A percentile compares a stretch with the other conserved stretches of the same genome.
Conservation (phyloP, 345 rosid species). For the Sonneratia alba region DNA sequence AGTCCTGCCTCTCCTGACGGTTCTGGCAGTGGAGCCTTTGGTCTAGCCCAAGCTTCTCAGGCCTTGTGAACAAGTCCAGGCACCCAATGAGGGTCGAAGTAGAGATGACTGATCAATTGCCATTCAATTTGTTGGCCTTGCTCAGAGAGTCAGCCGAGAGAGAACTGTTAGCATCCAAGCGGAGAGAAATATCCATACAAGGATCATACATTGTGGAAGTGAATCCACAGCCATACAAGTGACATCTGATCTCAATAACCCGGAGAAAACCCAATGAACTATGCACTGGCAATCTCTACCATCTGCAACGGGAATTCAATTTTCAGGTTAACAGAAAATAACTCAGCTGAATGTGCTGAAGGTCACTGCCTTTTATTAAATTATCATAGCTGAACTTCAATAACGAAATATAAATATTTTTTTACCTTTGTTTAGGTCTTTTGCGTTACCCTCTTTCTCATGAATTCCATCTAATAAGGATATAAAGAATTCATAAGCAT, state of each 20-base stretch:
- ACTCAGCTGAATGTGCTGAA: not conserved
- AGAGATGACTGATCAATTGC: constrained; percentile 15
- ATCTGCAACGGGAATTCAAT: constrained; percentile 31
- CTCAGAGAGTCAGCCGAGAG: constrained; percentile 20
- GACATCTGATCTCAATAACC: constrained; percentile 83
- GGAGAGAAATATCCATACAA: constrained; percentile 80
- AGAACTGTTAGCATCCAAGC: constrained; percentile 41
- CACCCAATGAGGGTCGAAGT: constrained; percentile 67
- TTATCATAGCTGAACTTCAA: not conserved
- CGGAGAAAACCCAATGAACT: constrained; percentile 84
- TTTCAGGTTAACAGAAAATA: not conserved
- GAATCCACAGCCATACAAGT: constrained; percentile 75
- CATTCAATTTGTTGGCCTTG: constrained; percentile 27
- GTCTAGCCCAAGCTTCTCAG: constrained; percentile 77
- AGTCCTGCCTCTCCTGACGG: constrained; percentile 69
- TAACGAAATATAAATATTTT: too few relatives aligned
- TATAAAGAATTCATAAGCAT: constrained; percentile 93
- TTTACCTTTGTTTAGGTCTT: constrained; percentile 38
- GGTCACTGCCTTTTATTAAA: not conserved
- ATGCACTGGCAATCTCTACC: constrained; percentile 76
- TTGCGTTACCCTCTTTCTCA: constrained; percentile 45
- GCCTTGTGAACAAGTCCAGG: constrained; percentile 68
- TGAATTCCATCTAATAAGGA: constrained; percentile 80
- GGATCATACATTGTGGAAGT: constrained; percentile 91
- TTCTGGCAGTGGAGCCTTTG: constrained; percentile 81